phyloP scores from a whole-genome alignment of 2,329 filamentous ascomycete genomes.

The Fusarium chlamydosporum region DNA sequence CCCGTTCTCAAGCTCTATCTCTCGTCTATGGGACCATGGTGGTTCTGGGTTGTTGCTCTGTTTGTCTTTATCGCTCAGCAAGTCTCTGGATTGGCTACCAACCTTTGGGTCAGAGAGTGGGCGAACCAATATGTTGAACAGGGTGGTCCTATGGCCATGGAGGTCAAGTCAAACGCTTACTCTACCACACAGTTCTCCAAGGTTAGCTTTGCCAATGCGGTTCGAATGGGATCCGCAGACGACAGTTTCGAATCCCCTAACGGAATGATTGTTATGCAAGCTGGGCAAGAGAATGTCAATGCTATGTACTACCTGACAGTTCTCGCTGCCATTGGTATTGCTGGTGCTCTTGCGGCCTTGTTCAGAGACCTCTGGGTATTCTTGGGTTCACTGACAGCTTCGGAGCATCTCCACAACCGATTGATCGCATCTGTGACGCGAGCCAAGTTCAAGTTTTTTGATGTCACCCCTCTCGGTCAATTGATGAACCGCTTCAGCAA shows the following conservation, averaged over 20 bases:
- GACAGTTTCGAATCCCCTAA: conserved; percentile 9
- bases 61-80: conserved; percentile 86
- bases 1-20: conserved; percentile 89
- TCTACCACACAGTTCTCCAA: conserved; percentile 50
- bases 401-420: conserved; percentile 83
- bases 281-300: conserved; percentile 70
- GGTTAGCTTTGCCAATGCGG: conserved; percentile 56
- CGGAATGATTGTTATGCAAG: conserved; percentile 12
- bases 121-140: conserved; percentile 82
- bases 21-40: conserved; percentile 92
- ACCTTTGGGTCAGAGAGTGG: conserved; percentile 96
- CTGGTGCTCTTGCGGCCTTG: conserved; percentile 85
- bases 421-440: conserved; percentile 85
- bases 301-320: conserved; percentile 86
- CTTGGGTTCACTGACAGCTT: conserved; percentile 90
- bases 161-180: conserved; percentile 45
- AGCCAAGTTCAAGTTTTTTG: conserved; percentile 97
- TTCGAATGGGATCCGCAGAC: conserved; percentile 55
- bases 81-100: conserved; percentile 86
- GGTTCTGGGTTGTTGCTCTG: conserved; percentile 87
- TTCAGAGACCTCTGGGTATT: conserved; percentile 90
- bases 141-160: conserved; percentile 44
- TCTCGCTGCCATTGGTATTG: conserved; percentile 83
- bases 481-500: conserved; percentile 99
- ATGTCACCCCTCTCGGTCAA: conserved; percentile 93